Evolutionary conservation across 2,329 filamentous ascomycete species (phyloP), one percentile per base, ranked within the genome.

Genomic region (Phialemonium atrogriseum): DNA sequence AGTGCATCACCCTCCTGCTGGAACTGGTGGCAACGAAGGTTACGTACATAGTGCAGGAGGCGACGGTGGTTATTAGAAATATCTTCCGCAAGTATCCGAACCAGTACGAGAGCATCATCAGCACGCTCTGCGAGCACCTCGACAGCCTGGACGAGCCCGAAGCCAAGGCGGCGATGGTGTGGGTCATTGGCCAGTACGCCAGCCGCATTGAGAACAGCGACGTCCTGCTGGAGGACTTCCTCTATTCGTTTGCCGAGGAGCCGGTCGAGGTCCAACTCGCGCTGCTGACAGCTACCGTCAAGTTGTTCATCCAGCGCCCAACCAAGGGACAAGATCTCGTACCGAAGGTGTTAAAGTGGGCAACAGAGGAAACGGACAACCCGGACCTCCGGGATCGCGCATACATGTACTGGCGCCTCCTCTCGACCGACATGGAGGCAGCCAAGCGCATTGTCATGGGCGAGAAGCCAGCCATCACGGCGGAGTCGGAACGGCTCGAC

Each of bases 51-150:
- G 91, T 98, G 1, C 91, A 98, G 59, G 91, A 98, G 65, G 91
- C 91, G 11, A 98, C 91, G 1, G 91, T 98, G 5, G 91, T 98
- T 16, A 98, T 98, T 52, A 83, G 87, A 44, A 98, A 98, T 57
- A 98, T 98, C 50, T 98, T 98, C 72, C 81, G 91, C 46, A 96
- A 96, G 62, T 98, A 98, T 50, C 91, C 91, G 7, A 95, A 98
- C 54, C 86, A 95, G 55, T 98, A 98, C 59, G 91, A 98, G 59
- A 89, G 84, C 39, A 96, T 98, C 56, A 98, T 98, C 50, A 81
- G 84, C 30, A 93, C 88, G 1, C 70, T 98, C 0, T 96, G 93
- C 60, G 87, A 95, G 54, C 89, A 98, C 48, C 75, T 98, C 15
- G 91, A 98, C 58, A 94, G 88, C 4, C 66, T 98, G 29, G 91